Percentiles rank a stretch among this genome's conserved stretches.
Conservation (phyloP, 805 yeast species). For the Pichia cephalocereana region DNA sequence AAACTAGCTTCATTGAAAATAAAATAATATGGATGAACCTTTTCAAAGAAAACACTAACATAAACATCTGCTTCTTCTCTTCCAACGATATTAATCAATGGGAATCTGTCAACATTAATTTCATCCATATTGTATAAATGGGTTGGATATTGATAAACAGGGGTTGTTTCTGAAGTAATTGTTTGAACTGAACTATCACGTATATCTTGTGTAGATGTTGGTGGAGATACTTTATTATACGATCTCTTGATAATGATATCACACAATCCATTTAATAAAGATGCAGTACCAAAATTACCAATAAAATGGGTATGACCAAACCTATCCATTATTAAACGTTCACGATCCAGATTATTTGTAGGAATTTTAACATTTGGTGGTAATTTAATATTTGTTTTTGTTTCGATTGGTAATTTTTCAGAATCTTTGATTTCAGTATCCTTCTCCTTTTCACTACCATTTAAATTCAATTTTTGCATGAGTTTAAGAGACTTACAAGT, state of each 20-base stretch:
- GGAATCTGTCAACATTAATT: slow-evolving; percentile 28
- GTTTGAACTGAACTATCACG: slow-evolving; percentile 27
- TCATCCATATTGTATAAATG: slow-evolving; percentile 25
- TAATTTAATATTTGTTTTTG: slow-evolving; percentile 5
- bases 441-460: not conserved
- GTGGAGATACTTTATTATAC: slow-evolving; percentile 25
- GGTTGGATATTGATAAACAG: slow-evolving; percentile 27
- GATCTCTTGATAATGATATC: slow-evolving; percentile 33
- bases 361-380: slow-evolving; percentile 17
- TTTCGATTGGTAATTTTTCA: not conserved
- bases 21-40: slow-evolving; percentile 36
- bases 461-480: too few species aligned
- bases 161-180: slow-evolving; percentile 27
- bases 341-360: slow-evolving; percentile 19
- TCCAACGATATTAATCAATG: slow-evolving; percentile 27
- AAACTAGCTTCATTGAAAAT: slow-evolving; percentile 30
- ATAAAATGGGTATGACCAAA: slow-evolving; percentile 40
- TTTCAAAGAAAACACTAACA: slow-evolving; percentile 30
- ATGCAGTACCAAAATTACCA: slow-evolving; percentile 38
- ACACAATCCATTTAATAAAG: slow-evolving; percentile 33
- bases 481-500: too few species aligned
- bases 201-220: slow-evolving; percentile 26
- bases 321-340: slow-evolving; percentile 33
- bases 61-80: slow-evolving; percentile 30
- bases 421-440: not conserved